Conservation (phyloP, 805 yeast species). For the Wickerhamiella dianesei region DNA sequence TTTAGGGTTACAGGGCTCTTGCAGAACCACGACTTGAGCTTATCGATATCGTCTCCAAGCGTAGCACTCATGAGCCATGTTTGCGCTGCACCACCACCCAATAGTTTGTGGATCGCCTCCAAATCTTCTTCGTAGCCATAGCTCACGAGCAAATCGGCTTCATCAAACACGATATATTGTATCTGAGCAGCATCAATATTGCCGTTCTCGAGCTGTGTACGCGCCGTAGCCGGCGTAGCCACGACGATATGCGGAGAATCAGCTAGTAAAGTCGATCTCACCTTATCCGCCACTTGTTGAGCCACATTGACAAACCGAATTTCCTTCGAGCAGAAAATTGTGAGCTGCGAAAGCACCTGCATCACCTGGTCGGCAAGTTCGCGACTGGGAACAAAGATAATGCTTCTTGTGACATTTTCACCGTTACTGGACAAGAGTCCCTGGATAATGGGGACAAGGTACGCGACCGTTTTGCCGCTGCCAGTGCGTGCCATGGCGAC, state of each 20-base stretch:
- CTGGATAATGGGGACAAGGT: slow-evolving; percentile 75
- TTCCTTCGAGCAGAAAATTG: slow-evolving; percentile 54
- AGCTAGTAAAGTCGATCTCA: slow-evolving; percentile 52
- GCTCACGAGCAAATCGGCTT: slow-evolving; percentile 79
- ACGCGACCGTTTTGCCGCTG: slow-evolving; percentile 90
- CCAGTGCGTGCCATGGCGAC: slow-evolving; percentile 93
- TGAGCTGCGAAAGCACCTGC: slow-evolving; percentile 52
- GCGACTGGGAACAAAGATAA: slow-evolving; percentile 82
- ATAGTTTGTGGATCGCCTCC: slow-evolving; percentile 42
- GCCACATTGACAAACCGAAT: slow-evolving; percentile 55
- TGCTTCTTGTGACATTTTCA: slow-evolving; percentile 23
- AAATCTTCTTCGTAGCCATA: slow-evolving; percentile 88
- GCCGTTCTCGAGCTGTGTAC: slow-evolving; percentile 33
- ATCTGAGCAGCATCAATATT: slow-evolving; percentile 42
- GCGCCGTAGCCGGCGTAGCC: slow-evolving; percentile 74
- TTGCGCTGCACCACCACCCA: slow-evolving; percentile 39
- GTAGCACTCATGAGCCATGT: slow-evolving; percentile 96
- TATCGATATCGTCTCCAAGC: slow-evolving; percentile 69
- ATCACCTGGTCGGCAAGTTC: slow-evolving; percentile 81
- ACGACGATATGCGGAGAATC: slow-evolving; percentile 71
- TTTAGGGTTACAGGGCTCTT: slow-evolving; percentile 68
- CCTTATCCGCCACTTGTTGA: slow-evolving; percentile 48
- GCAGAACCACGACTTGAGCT: slow-evolving; percentile 64
- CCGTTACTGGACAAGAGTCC: slow-evolving; percentile 39
- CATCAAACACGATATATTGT: slow-evolving; percentile 74